Evolutionary conservation across 768 basidiomycete species (phyloP).

Genomic region (Paxillus involutus): DNA sequence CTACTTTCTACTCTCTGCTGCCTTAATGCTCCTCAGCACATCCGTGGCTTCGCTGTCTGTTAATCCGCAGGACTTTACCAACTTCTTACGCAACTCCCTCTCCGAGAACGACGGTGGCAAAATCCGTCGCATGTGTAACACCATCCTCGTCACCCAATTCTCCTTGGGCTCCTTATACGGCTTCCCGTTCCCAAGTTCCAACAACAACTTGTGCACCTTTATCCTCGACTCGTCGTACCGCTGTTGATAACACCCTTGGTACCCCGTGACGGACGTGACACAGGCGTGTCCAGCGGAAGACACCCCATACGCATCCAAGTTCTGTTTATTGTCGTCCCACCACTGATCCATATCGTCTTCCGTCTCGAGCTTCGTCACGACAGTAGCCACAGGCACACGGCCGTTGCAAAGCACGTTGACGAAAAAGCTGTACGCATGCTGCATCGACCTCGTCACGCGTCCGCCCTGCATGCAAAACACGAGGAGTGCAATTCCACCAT

Average conservation of each 20-base stretch:
- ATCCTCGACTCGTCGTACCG: slow-evolving; percentile 1
- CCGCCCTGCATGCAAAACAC: slow-evolving; percentile 33
- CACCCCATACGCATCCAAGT: slow-evolving; percentile 2
- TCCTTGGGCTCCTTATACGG: neutral
- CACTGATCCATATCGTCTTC: slow-evolving; percentile 19
- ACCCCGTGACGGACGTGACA: slow-evolving; percentile 11
- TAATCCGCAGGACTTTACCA: neutral
- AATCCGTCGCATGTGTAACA: neutral
- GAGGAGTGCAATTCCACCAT: slow-evolving; percentile 33
- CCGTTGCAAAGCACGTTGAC: slow-evolving; percentile 27
- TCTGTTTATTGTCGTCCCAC: slow-evolving; percentile 15
- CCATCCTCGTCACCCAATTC: neutral
- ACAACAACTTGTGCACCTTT: neutral
- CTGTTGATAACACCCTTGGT: neutral
- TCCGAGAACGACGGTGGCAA: neutral
- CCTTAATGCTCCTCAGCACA: neutral
- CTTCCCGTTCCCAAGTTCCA: neutral
- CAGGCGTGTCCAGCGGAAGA: slow-evolving; percentile 16
- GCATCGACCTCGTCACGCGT: slow-evolving; percentile 22
- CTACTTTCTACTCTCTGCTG: neutral
- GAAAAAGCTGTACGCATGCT: slow-evolving; percentile 32
- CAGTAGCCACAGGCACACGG: slow-evolving; percentile 31
- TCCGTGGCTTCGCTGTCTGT: neutral
- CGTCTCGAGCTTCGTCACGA: slow-evolving; percentile 32
- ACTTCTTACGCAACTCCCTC: neutral